These are phyloP conservation scores for Termitomyces sp. DNA, from an alignment of 768 basidiomycete species.

Conservation along the genomic window DNA sequence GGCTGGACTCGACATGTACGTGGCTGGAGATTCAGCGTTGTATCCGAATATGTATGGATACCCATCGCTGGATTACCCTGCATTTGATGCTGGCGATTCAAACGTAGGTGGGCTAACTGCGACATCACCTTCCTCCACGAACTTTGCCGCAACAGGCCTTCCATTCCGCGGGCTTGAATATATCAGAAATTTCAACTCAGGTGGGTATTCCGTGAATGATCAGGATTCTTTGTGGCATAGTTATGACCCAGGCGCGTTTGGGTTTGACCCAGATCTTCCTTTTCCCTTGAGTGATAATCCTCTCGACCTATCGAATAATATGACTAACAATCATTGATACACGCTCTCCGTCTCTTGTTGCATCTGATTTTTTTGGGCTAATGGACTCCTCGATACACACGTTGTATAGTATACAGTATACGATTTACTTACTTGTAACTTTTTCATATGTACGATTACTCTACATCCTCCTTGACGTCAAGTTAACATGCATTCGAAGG, in stretches of 20 bases:
- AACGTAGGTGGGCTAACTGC: conserved; percentile 41
- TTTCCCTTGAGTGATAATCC: conserved; percentile 50
- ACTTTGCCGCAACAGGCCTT: conserved; percentile 67
- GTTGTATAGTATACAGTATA: conserved; percentile 6
- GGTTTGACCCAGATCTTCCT: conserved; percentile 71
- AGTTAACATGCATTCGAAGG: not conserved
- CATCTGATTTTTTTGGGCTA: not conserved
- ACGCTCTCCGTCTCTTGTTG: not conserved
- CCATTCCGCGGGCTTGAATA: conserved; percentile 83
- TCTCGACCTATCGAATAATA: conserved; percentile 30
- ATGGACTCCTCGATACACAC: conserved; percentile 1
- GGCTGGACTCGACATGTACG: conserved; percentile 34
- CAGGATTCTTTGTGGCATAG: conserved; percentile 53
- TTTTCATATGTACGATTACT: not conserved
- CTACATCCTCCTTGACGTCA: not conserved
- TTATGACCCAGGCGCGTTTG: conserved; percentile 71
- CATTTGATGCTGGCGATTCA: conserved; percentile 36
- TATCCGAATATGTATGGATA: conserved; percentile 43
- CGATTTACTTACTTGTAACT: not conserved
- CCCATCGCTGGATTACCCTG: conserved; percentile 32
- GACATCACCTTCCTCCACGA: conserved; percentile 49
- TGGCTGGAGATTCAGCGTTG: conserved; percentile 34
- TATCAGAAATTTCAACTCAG: conserved; percentile 69
- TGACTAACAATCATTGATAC: conserved; percentile 22
- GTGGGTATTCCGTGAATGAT: conserved; percentile 39